Evolutionary conservation across 2,329 filamentous ascomycete species (phyloP).

Genomic region (Penicillium sp.): DNA sequence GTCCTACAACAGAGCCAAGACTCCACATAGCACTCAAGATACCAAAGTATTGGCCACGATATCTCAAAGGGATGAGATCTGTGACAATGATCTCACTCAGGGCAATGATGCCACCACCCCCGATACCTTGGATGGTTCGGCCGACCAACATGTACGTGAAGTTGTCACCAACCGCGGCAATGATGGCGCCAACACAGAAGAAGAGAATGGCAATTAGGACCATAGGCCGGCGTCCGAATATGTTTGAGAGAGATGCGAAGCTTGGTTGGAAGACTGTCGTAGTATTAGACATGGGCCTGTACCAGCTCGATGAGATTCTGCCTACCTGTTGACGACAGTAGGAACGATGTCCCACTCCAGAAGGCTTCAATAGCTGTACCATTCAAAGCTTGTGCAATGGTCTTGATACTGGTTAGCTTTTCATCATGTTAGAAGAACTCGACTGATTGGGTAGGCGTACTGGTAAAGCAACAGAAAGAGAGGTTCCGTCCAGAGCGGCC

Average conservation of each 20-base stretch:
- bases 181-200: slow-evolving; percentile 49
- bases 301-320: not conserved
- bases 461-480: slow-evolving; percentile 28
- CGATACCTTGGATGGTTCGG: slow-evolving; percentile 48
- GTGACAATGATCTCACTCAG: slow-evolving; percentile 49
- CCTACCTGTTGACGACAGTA: slow-evolving; percentile 41
- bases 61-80: slow-evolving; percentile 47
- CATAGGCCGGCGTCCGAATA: slow-evolving; percentile 50
- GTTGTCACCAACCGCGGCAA: slow-evolving; percentile 45
- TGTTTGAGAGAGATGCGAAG: slow-evolving; percentile 50
- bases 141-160: slow-evolving; percentile 52
- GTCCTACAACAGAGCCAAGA: slow-evolving; percentile 43
- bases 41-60: slow-evolving; percentile 45
- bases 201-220: slow-evolving; percentile 44
- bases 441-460: slow-evolving; percentile 3
- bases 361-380: slow-evolving; percentile 47
- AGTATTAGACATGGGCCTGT: slow-evolving; percentile 3
- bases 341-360: slow-evolving; percentile 55
- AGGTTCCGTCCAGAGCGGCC: slow-evolving; percentile 30
- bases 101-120: slow-evolving; percentile 49
- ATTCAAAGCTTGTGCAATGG: slow-evolving; percentile 36
- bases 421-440: accelerated
- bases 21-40: slow-evolving; percentile 45
- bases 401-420: slow-evolving; percentile 23
- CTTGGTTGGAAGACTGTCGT: slow-evolving; percentile 53